phyloP scores from a whole-genome alignment of 805 yeast genomes.

The Wickerhamiella vanderwaltii region DNA sequence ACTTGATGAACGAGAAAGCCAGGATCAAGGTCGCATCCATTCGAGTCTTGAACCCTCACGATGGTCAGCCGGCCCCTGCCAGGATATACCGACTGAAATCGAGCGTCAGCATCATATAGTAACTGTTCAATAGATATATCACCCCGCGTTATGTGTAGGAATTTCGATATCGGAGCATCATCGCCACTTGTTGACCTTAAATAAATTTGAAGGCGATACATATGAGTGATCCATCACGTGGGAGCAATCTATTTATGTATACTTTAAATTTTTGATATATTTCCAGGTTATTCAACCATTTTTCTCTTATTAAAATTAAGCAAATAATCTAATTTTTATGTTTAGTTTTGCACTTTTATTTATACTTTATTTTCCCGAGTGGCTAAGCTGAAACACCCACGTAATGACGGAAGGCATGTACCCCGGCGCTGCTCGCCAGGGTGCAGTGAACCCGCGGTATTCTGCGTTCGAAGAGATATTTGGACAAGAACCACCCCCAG shows the following conservation, averaged over 20 bases:
- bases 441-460: constrained; percentile 14
- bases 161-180: background rate
- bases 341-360: no score
- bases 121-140: background rate
- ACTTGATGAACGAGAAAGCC: background rate
- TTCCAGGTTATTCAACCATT: no score
- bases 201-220: constrained; percentile 3
- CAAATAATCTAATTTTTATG: no score
- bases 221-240: constrained; percentile 7
- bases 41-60: constrained; percentile 2
- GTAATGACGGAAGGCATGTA: constrained; percentile 13
- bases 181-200: background rate
- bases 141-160: background rate
- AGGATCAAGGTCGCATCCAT: constrained; percentile 6
- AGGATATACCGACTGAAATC: constrained; percentile 2
- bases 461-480: constrained; percentile 27
- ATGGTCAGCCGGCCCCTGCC: background rate
- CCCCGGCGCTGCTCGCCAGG: constrained; percentile 7
- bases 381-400: no score
- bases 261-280: no score
- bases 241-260: no score
- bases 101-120: background rate
- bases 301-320: no score
- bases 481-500: constrained; percentile 29
- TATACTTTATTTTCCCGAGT: no score